Conservation (phyloP, 2,329 filamentous ascomycete species). For the Sarocladium strictum region DNA sequence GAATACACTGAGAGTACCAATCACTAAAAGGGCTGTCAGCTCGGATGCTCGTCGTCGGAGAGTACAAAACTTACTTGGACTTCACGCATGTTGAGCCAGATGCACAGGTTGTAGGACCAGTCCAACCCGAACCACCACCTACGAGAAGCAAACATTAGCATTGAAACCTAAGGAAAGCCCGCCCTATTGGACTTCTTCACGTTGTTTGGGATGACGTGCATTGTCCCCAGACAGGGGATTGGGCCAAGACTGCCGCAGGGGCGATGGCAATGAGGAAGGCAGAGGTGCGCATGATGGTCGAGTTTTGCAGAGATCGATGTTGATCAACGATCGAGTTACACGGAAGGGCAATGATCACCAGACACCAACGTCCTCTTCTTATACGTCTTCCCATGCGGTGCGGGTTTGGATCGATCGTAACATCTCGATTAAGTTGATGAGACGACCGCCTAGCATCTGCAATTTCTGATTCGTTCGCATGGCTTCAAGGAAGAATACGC, state of each 20-base stretch:
- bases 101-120: conserved; percentile 13
- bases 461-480: conserved; percentile 3
- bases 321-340: neutral
- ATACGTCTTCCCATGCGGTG: neutral
- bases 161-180: neutral
- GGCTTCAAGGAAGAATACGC: neutral
- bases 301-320: conserved; percentile 1
- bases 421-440: neutral
- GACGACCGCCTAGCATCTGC: neutral
- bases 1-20: conserved; percentile 16
- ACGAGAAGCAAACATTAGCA: neutral
- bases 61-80: conserved; percentile 12
- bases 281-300: conserved; percentile 13
- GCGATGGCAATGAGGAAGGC: conserved; percentile 12
- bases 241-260: conserved; percentile 14
- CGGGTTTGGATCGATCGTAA: neutral
- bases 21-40: conserved; percentile 10
- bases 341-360: conserved; percentile 8
- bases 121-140: conserved; percentile 15
- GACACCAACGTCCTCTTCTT: neutral
- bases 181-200: neutral
- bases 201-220: conserved; percentile 11
- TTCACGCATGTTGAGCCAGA: conserved; percentile 13
- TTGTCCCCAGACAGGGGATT: conserved; percentile 14
- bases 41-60: neutral